Conservation (phyloP, 345 rosid genomes). For the Punica granatum region DNA sequence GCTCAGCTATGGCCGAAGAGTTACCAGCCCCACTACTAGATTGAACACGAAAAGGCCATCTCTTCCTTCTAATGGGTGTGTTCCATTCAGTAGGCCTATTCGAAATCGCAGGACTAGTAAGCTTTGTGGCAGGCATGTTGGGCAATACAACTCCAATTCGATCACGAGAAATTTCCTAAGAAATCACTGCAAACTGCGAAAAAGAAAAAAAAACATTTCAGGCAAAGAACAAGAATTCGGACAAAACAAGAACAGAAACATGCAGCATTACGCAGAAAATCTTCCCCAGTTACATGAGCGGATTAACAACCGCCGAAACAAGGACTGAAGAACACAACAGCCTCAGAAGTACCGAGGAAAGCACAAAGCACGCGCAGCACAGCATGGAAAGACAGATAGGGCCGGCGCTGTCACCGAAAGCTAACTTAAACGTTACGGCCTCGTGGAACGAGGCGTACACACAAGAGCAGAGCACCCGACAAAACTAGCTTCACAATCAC, state of each 20-base stretch:
- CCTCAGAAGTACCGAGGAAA: too few species aligned
- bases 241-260: background rate
- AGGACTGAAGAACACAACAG: background rate
- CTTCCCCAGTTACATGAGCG: background rate
- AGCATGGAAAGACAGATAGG: background rate
- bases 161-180: background rate
- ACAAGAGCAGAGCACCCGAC: background rate
- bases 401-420: background rate
- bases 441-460: background rate
- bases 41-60: conserved; percentile 14
- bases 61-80: conserved; percentile 8
- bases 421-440: background rate
- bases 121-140: conserved; percentile 8
- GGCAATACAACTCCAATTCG: background rate
- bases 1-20: conserved; percentile 3
- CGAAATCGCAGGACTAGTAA: background rate
- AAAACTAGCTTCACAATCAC: background rate
- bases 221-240: background rate
- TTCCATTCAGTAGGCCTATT: conserved; percentile 18
- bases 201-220: background rate
- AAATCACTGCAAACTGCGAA: conserved; percentile 3
- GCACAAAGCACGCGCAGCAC: background rate
- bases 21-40: conserved; percentile 11
- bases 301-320: background rate
- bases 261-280: background rate